A percentile compares a stretch with the other conserved stretches of the same genome.
Conservation (phyloP, 1,139 yeast genomes). For the Pichia sp. region DNA sequence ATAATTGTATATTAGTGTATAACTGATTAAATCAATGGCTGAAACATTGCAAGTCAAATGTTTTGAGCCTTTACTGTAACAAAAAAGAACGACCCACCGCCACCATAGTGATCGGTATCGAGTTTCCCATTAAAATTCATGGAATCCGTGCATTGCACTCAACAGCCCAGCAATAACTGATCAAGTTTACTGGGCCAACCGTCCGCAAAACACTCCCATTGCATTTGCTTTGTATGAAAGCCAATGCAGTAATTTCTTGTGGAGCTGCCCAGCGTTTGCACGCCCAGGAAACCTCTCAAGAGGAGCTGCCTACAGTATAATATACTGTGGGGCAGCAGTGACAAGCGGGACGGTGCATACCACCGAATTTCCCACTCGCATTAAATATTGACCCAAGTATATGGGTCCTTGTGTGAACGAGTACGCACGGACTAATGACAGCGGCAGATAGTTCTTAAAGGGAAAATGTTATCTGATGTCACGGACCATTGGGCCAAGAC, state of each 20-base stretch:
- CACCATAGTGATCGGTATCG: conserved; percentile 73
- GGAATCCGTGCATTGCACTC: conserved; percentile 73
- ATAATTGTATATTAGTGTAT: not conserved
- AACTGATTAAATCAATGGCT: not conserved
- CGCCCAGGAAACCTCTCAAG: conserved; percentile 65
- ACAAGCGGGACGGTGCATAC: conserved; percentile 48
- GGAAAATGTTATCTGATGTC: not conserved
- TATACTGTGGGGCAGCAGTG: conserved; percentile 51
- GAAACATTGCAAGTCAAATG: too few relatives aligned
- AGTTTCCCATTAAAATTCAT: conserved; percentile 39
- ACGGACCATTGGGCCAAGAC: conserved; percentile 14
- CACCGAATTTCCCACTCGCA: conserved; percentile 87
- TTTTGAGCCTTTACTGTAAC: too few relatives aligned
- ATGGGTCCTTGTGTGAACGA: conserved; percentile 46
- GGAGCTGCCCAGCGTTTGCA: conserved; percentile 69
- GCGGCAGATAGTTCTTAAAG: conserved; percentile 5
- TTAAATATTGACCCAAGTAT: not conserved
- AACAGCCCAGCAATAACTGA: conserved; percentile 36
- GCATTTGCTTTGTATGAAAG: conserved; percentile 15
- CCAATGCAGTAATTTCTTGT: conserved; percentile 45
- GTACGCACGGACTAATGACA: conserved; percentile 52
- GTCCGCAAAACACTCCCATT: conserved; percentile 68
- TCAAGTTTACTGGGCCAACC: conserved; percentile 42
- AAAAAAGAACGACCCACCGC: conserved; percentile 13
- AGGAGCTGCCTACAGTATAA: conserved; percentile 47